Evolutionary conservation across 495 filamentous ascomycete genomes (phyloP).

Genomic region (Podospora pseudopauciseta): DNA sequence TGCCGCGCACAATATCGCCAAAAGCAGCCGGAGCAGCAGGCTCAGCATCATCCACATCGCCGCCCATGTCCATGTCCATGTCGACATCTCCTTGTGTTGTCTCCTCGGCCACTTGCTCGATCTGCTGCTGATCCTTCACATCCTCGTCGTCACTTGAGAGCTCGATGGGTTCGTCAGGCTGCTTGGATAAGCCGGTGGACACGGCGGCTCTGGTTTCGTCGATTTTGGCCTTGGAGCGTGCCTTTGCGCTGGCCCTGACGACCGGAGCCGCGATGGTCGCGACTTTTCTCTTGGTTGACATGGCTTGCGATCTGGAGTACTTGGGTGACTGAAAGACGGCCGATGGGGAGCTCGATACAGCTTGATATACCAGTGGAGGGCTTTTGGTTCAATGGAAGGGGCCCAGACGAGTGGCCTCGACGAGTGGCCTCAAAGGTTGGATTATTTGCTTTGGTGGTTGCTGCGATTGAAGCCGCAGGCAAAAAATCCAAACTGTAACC

Average conservation of each 20-base stretch:
- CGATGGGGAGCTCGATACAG: constrained; percentile 7
- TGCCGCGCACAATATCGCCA: constrained; percentile 76
- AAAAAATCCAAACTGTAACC: constrained; percentile 20
- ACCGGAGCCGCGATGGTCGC: constrained; percentile 46
- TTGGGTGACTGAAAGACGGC: background rate
- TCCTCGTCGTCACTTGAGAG: constrained; percentile 51
- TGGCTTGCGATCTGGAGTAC: constrained; percentile 19
- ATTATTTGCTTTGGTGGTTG: constrained; percentile 1
- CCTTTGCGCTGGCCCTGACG: constrained; percentile 56
- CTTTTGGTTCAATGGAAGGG: background rate
- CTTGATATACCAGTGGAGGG: background rate
- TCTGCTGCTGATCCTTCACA: background rate
- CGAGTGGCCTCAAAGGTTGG: background rate
- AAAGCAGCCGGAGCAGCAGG: constrained; percentile 62
- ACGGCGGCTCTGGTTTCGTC: constrained; percentile 75
- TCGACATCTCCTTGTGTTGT: constrained; percentile 7
- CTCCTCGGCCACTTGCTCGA: background rate
- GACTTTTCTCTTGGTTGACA: constrained; percentile 55
- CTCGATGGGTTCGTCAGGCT: constrained; percentile 40
- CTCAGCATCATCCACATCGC: constrained; percentile 41
- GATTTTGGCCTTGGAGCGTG: constrained; percentile 59
- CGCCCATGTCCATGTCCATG: constrained; percentile 14
- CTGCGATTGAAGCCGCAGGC: constrained; percentile 10
- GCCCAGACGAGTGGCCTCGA: background rate
- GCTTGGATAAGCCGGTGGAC: constrained; percentile 27